Percentiles rank a stretch among this genome's conserved stretches.
phyloP scores from a whole-genome alignment of 108 stramenopile species.

The Nitzschia sp. region DNA sequence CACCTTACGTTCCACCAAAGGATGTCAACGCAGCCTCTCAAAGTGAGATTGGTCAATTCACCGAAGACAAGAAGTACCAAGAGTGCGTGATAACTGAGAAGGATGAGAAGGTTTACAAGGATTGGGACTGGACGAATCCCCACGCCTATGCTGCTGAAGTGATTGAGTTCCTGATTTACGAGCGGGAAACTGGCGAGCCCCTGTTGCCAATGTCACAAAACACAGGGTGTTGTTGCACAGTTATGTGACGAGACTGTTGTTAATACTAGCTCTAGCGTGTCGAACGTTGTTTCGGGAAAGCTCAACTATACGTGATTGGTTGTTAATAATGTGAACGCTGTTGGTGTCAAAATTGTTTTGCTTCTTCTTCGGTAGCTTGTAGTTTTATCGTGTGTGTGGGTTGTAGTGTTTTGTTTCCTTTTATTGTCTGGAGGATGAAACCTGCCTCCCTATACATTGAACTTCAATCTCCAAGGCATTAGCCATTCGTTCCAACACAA shows the following conservation, averaged over 20 bases:
- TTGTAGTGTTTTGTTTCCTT: too few species aligned
- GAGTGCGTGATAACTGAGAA: constrained; percentile 64
- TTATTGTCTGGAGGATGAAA: not conserved
- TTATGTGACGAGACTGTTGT: constrained; percentile 37
- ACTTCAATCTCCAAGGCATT: constrained; percentile 40
- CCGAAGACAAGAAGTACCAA: constrained; percentile 72
- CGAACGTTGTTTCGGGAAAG: too few species aligned
- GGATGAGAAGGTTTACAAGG: constrained; percentile 68
- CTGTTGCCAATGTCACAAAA: constrained; percentile 60
- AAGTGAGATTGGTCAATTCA: constrained; percentile 83
- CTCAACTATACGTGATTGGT: too few species aligned
- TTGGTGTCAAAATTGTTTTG: too few species aligned
- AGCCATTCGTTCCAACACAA: constrained; percentile 69
- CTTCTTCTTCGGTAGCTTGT: too few species aligned
- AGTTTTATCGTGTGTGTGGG: too few species aligned
- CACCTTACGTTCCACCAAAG: constrained; percentile 88
- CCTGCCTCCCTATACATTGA: constrained; percentile 29
- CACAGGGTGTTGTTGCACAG: constrained; percentile 58
- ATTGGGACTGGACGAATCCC: constrained; percentile 85
- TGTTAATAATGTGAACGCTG: too few species aligned
- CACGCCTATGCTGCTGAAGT: constrained; percentile 79
- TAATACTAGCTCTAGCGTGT: not conserved
- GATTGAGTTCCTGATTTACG: constrained; percentile 86
- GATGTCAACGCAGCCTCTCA: constrained; percentile 92
- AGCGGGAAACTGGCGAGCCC: constrained; percentile 76